phyloP scores from a whole-genome alignment of 2,329 filamentous ascomycete species.

The Coniochaeta sp. region DNA sequence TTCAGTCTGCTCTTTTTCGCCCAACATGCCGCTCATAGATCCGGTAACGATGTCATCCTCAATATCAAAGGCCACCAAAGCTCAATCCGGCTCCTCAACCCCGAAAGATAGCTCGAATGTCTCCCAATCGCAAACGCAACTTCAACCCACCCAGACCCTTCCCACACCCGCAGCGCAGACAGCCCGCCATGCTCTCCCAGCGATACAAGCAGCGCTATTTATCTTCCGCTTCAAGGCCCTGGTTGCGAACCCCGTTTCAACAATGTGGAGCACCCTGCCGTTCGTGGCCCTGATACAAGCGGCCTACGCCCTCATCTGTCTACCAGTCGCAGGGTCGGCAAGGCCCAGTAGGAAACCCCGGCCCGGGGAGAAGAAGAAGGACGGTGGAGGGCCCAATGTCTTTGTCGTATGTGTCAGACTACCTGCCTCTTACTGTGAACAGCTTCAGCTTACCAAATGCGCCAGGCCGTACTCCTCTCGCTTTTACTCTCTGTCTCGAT shows the following conservation, averaged over 20 bases:
- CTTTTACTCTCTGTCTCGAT: slow-evolving; percentile 60
- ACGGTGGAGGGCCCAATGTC: slow-evolving; percentile 33
- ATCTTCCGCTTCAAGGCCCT: slow-evolving; percentile 18
- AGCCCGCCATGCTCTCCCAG: slow-evolving; percentile 20
- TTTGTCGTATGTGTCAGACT: slow-evolving; percentile 33
- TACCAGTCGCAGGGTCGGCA: slow-evolving; percentile 50
- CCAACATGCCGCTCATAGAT: slow-evolving; percentile 1
- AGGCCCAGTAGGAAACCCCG: slow-evolving; percentile 40
- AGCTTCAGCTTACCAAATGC: slow-evolving; percentile 2
- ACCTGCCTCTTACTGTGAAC: not conserved
- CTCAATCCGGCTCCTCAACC: not conserved
- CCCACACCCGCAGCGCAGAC: slow-evolving; percentile 17
- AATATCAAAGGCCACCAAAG: slow-evolving; percentile 3
- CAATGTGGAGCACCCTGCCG: slow-evolving; percentile 21
- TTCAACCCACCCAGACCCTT: slow-evolving; percentile 15
- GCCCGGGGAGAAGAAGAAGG: slow-evolving; percentile 46
- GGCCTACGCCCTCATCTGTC: slow-evolving; percentile 51
- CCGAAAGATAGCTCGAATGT: slow-evolving; percentile 1
- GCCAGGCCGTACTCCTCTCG: slow-evolving; percentile 36
- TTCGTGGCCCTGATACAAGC: slow-evolving; percentile 21
- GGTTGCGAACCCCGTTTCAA: slow-evolving; percentile 20
- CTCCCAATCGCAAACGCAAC: not conserved
- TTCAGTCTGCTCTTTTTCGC: not conserved
- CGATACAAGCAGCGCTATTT: slow-evolving; percentile 18
- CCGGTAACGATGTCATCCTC: slow-evolving; percentile 1